These are phyloP conservation scores for Vitis rupestris DNA, from an alignment of 164 flowering plant species.

Conservation along the genomic window DNA sequence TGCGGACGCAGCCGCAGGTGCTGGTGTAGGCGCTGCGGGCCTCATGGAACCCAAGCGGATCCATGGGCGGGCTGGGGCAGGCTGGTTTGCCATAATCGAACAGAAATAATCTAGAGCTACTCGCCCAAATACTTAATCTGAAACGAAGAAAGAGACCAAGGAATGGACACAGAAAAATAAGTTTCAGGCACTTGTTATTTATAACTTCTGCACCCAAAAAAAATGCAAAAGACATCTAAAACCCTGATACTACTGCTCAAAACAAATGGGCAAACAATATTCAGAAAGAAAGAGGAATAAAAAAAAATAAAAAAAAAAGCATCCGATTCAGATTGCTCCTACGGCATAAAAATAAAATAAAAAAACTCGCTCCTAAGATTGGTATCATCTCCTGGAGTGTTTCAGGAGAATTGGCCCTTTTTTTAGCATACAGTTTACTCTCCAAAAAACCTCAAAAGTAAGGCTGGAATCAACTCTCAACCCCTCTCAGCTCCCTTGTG, in stretches of 20 bases:
- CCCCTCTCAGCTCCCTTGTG: background rate
- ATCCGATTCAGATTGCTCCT: conserved; percentile 31
- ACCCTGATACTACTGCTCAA: background rate
- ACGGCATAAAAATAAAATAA: conserved; percentile 5
- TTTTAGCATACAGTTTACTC: background rate
- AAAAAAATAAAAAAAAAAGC: conserved; percentile 11
- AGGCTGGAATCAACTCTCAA: conserved; percentile 9
- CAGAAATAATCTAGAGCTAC: no score
- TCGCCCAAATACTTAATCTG: background rate
- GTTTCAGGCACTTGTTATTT: conserved; percentile 15
- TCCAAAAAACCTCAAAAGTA: background rate
- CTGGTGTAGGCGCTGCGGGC: conserved; percentile 3
- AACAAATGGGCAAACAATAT: background rate
- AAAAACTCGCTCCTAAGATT: conserved; percentile 1
- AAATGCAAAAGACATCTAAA: background rate
- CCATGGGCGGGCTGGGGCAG: conserved; percentile 35
- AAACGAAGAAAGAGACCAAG: background rate
- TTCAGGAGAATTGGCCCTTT: background rate
- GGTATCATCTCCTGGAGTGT: conserved; percentile 8
- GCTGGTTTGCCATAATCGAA: conserved; percentile 29
- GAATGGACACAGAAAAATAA: background rate
- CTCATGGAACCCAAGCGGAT: conserved; percentile 30
- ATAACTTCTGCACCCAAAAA: conserved; percentile 9
- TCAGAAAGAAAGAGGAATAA: background rate
- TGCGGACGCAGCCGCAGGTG: background rate